Base-by-base conservation (phyloP, 129 eudicot genomes). In the Glebionis coronaria region DNA sequence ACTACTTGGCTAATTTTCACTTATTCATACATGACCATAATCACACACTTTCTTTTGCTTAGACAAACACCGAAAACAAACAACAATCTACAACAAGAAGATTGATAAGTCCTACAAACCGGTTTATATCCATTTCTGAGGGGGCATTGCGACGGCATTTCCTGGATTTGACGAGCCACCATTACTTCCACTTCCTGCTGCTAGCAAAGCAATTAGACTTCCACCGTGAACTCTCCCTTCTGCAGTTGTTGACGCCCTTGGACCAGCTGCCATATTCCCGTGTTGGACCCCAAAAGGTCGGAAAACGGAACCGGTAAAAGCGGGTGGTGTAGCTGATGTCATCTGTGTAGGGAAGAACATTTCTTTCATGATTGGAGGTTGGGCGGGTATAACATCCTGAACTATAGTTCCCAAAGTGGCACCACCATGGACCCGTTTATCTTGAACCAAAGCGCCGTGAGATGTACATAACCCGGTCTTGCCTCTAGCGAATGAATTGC, bases 211-310 rank as follows among this genome's bases (percentile, higher is more conserved):
- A 84, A 86, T 76, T 68, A 93, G 62, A 76, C 88, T 79, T 44
- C 97, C 98, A 12, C 98, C 98, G 68, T 93, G 97, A 61, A 93
- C 98, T 76, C 98, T 71, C 47, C 97, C 95, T 82, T 93, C 98
- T 12, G 86, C 78, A 14, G 68, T 52, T 62, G 29, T 21, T 63
- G 73, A 69, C 45, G 57, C 56, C 73, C 78, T 54, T 63, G 49
- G 54, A 14, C 77, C 86, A 29, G 53, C 74, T 7, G 70, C 72
- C 69, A 52, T 4, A 38, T 53, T 75, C 62, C 72, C 68, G 7
- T 68, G 78, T 45, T 44, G 72, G 70, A 15, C 75, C 31, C 63
- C 63, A 23, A 58, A 58, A 4, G 63, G 63, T 58, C 29, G 27
- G 15, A 58, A 58, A 25, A 40, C 63, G 2, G 77, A 69, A 61